Evolutionary conservation across 495 filamentous ascomycete species (phyloP).

Genomic region (Penicillium lividum): DNA sequence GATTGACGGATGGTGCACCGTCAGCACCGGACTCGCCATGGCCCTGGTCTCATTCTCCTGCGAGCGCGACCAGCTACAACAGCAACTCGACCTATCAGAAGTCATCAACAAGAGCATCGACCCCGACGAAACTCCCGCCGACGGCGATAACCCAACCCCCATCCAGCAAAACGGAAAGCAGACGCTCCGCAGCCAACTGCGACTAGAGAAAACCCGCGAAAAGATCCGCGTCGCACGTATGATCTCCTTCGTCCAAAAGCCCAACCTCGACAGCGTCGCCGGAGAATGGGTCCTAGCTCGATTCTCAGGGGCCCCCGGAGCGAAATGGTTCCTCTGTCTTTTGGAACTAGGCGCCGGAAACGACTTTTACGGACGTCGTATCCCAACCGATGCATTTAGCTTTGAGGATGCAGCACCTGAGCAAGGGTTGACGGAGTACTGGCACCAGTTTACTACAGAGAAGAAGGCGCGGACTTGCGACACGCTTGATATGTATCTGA

Average conservation of each 20-base stretch:
- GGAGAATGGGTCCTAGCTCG: conserved; percentile 52
- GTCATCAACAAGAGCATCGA: conserved; percentile 12
- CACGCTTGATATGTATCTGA: conserved; percentile 13
- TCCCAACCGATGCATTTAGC: conserved; percentile 17
- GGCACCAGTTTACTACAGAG: conserved; percentile 17
- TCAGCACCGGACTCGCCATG: conserved; percentile 20
- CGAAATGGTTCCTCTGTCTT: conserved; percentile 51
- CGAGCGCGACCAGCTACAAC: conserved; percentile 11
- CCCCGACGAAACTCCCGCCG: neutral
- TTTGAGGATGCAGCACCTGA: conserved; percentile 22
- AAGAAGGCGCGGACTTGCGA: conserved; percentile 19
- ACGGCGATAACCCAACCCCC: neutral
- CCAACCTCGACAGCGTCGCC: conserved; percentile 36
- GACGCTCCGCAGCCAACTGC: neutral
- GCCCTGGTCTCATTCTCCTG: conserved; percentile 18
- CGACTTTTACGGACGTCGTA: conserved; percentile 2
- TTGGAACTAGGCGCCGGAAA: conserved; percentile 33
- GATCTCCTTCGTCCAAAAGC: conserved; percentile 45
- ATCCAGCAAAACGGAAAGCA: neutral
- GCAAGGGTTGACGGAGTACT: conserved; percentile 20
- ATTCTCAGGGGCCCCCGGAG: conserved; percentile 40
- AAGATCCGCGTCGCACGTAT: conserved; percentile 35
- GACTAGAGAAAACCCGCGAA: conserved; percentile 18
- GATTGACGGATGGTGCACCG: conserved; percentile 24
- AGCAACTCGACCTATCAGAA: conserved; percentile 19